phyloP scores from a whole-genome alignment of 306 rosid genomes.

The Begonia loranthoides region DNA sequence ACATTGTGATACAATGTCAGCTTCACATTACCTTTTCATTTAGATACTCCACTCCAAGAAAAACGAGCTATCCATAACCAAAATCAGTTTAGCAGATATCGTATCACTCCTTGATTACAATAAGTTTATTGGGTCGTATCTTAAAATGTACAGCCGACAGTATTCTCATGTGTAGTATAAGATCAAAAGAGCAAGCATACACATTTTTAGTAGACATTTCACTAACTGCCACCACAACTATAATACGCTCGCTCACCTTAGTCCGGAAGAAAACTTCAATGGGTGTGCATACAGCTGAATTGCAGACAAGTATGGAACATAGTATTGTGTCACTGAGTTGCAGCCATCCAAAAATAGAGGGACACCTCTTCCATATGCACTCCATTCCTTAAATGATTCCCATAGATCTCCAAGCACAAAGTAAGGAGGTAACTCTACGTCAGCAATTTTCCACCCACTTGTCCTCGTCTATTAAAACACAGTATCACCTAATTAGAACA shows the following conservation, averaged over 20 bases:
- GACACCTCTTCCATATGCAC: slow-evolving; percentile 80
- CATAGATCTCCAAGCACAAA: slow-evolving; percentile 79
- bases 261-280: slow-evolving; percentile 37
- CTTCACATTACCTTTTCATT: too few relatives aligned
- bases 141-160: too few relatives aligned
- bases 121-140: too few relatives aligned
- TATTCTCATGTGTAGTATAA: not conserved
- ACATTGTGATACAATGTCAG: too few relatives aligned
- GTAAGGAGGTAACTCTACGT: slow-evolving; percentile 46
- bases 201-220: too few relatives aligned
- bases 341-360: slow-evolving; percentile 65
- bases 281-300: slow-evolving; percentile 73
- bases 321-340: slow-evolving; percentile 78
- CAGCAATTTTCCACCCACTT: slow-evolving; percentile 41
- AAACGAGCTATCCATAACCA: too few relatives aligned
- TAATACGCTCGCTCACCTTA: slow-evolving; percentile 26
- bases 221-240: too few relatives aligned
- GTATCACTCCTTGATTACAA: too few relatives aligned
- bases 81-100: too few relatives aligned
- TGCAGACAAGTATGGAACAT: slow-evolving; percentile 75
- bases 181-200: not conserved
- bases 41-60: too few relatives aligned
- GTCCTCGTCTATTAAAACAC: slow-evolving; percentile 35
- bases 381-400: slow-evolving; percentile 86
- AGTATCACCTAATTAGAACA: not conserved